Percentiles rank a stretch among this genome's conserved stretches.
phyloP scores from a whole-genome alignment of 2,329 filamentous ascomycete genomes.

The Dichotomopilus funicola region DNA sequence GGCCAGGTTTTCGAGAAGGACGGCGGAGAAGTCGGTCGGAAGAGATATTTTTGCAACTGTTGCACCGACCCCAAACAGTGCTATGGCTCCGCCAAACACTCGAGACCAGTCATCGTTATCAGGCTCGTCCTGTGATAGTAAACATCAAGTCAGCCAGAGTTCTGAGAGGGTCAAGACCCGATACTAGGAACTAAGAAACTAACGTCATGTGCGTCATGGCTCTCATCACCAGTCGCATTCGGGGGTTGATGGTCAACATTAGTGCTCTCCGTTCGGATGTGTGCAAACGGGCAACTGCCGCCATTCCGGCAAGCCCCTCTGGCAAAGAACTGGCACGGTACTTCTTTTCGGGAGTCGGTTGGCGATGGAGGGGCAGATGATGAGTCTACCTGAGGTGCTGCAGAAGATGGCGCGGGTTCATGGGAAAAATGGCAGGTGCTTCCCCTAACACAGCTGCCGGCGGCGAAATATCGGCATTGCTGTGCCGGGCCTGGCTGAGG shows the following conservation, averaged over 20 bases:
- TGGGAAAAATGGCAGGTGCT: neutral
- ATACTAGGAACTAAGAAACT: no score
- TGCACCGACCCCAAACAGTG: slow-evolving; percentile 30
- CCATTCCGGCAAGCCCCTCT: slow-evolving; percentile 3
- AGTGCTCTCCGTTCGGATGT: neutral
- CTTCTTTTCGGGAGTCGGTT: neutral
- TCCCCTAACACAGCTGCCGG: neutral
- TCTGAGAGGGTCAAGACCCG: neutral
- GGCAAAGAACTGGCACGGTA: slow-evolving; percentile 8
- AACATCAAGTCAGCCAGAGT: neutral
- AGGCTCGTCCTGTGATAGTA: slow-evolving; percentile 3
- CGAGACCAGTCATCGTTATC: slow-evolving; percentile 15
- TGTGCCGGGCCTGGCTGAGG: no score
- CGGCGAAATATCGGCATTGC: neutral
- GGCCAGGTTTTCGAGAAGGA: slow-evolving; percentile 29
- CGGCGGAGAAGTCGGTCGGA: slow-evolving; percentile 32
- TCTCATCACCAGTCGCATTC: neutral
- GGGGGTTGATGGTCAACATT: no score
- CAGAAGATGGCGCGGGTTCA: neutral
- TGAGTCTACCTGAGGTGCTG: neutral
- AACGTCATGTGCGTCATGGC: neutral
- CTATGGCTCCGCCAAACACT: slow-evolving; percentile 25
- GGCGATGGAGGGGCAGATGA: neutral
- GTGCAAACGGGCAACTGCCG: slow-evolving; percentile 6
- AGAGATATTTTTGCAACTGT: slow-evolving; percentile 26